Conservation (phyloP, 176 grass and related monocot genomes). For the Avena sativa region DNA sequence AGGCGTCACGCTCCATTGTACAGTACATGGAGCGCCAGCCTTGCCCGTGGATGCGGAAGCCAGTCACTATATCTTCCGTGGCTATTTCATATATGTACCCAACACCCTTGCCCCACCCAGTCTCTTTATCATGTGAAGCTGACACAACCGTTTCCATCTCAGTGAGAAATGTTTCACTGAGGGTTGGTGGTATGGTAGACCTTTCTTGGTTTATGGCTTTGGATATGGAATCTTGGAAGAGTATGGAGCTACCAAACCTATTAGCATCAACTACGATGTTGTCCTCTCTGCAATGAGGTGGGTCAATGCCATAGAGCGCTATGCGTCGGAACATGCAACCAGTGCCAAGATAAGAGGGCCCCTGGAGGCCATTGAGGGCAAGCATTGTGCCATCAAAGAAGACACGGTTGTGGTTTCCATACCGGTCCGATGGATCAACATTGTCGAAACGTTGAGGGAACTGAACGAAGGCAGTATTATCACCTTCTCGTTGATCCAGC, state of each 20-base stretch:
- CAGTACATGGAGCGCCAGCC: slow-evolving; percentile 50
- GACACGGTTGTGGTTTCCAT: slow-evolving; percentile 86
- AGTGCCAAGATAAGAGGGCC: slow-evolving; percentile 34
- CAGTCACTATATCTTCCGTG: slow-evolving; percentile 48
- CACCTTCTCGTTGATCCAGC: slow-evolving; percentile 46
- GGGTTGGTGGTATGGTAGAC: background rate
- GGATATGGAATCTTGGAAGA: background rate
- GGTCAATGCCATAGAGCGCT: slow-evolving; percentile 41
- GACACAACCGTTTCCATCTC: slow-evolving; percentile 37
- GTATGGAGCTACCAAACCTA: slow-evolving; percentile 34
- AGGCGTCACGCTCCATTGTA: slow-evolving; percentile 17
- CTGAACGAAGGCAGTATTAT: slow-evolving; percentile 68
- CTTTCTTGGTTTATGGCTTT: slow-evolving; percentile 19
- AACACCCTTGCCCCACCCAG: slow-evolving; percentile 27
- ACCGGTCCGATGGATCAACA: slow-evolving; percentile 78
- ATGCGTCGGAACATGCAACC: slow-evolving; percentile 53
- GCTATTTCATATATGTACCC: slow-evolving; percentile 49
- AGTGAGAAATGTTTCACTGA: background rate
- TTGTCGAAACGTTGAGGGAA: slow-evolving; percentile 87
- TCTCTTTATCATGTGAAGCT: background rate
- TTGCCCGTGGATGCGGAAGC: slow-evolving; percentile 42
- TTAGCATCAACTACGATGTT: background rate
- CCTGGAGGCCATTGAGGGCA: slow-evolving; percentile 77
- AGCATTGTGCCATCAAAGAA: slow-evolving; percentile 92
- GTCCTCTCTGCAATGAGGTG: background rate